phyloP scores from a whole-genome alignment of 148 eudicot species.

The Spergularia marina region DNA sequence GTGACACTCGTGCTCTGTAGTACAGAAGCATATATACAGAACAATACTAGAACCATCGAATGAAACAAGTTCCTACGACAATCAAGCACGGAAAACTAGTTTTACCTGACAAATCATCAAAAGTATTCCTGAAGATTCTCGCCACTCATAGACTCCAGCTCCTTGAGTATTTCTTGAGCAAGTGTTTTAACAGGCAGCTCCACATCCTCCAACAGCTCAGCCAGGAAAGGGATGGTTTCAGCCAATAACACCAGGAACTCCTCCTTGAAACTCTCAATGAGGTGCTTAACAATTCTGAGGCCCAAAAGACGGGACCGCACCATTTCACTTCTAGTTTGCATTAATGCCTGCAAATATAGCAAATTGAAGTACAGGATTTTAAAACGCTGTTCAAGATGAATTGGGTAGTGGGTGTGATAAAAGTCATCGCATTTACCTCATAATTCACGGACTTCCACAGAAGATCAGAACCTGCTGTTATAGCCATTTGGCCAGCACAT shows the following conservation, averaged over 20 bases:
- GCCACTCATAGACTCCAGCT: slow-evolving; percentile 82
- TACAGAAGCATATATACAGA: no score
- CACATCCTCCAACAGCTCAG: slow-evolving; percentile 84
- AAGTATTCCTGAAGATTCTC: slow-evolving; percentile 82
- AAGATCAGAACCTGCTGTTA: slow-evolving; percentile 84
- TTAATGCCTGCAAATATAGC: slow-evolving; percentile 54
- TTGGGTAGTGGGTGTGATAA: not conserved
- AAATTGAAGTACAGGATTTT: not conserved
- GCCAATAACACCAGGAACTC: slow-evolving; percentile 78
- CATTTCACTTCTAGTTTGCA: slow-evolving; percentile 88
- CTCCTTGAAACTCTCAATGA: slow-evolving; percentile 78
- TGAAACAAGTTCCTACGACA: not conserved
- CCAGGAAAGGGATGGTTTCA: slow-evolving; percentile 92
- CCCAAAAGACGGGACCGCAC: slow-evolving; percentile 69
- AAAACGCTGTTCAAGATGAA: not conserved
- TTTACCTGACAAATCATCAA: slow-evolving; percentile 31
- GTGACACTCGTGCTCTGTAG: no score
- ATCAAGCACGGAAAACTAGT: not conserved
- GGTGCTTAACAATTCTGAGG: slow-evolving; percentile 61
- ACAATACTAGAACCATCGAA: no score
- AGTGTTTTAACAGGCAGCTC: slow-evolving; percentile 79
- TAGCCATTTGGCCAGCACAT: slow-evolving; percentile 95
- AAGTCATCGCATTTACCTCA: slow-evolving; percentile 50
- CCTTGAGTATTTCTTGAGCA: slow-evolving; percentile 87
- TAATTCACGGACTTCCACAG: slow-evolving; percentile 91